Conservation (phyloP, 2,329 filamentous ascomycete species). For the Colletotrichum eremochloae region DNA sequence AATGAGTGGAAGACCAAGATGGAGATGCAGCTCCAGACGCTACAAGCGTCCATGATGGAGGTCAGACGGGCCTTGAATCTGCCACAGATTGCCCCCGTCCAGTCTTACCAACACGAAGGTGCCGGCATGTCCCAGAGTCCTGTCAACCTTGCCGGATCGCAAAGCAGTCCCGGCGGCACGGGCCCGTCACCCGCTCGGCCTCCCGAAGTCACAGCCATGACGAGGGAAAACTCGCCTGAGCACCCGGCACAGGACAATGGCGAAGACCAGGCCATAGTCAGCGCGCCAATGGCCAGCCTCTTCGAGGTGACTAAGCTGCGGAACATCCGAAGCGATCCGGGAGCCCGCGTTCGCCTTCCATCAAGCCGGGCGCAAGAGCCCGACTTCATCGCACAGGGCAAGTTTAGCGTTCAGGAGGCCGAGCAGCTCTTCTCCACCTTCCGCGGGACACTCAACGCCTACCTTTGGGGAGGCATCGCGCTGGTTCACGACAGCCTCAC, state of each 20-base stretch:
- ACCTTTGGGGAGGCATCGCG: constrained; percentile 52
- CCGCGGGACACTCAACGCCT: constrained; percentile 49
- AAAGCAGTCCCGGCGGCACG: constrained; percentile 41
- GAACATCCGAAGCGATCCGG: constrained; percentile 51
- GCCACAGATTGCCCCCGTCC: constrained; percentile 30
- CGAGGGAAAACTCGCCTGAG: constrained; percentile 50
- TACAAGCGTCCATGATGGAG: constrained; percentile 47
- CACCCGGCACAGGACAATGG: constrained; percentile 41
- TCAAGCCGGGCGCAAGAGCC: constrained; percentile 40
- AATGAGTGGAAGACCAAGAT: constrained; percentile 57
- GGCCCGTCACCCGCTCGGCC: constrained; percentile 43
- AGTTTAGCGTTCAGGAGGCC: constrained; percentile 47
- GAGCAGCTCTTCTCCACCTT: constrained; percentile 49
- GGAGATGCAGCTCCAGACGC: constrained; percentile 46
- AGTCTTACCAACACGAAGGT: constrained; percentile 13
- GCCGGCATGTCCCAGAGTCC: constrained; percentile 40
- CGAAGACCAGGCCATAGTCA: constrained; percentile 49
- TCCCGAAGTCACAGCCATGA: constrained; percentile 49
- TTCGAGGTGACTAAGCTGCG: constrained; percentile 51
- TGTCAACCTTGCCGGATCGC: constrained; percentile 27
- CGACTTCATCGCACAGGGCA: constrained; percentile 50
- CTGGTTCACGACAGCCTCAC: constrained; percentile 48
- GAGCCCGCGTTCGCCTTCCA: constrained; percentile 40
- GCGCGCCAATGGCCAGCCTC: constrained; percentile 51
- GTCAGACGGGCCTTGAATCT: constrained; percentile 46